Base-by-base conservation (phyloP, 2,329 filamentous ascomycete species). In the Colletotrichum simmondsii region DNA sequence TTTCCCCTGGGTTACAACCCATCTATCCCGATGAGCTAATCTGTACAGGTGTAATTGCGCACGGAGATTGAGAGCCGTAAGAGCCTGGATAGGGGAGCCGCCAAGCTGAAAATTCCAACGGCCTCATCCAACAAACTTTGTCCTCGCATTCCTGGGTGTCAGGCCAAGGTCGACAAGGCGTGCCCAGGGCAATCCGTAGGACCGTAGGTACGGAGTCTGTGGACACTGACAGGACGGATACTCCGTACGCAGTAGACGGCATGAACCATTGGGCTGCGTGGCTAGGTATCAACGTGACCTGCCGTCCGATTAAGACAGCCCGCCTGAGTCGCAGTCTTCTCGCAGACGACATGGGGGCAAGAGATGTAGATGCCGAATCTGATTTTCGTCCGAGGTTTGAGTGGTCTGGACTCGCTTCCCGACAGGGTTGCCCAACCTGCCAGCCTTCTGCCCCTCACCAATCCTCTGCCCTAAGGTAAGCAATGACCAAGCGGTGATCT, bases 91-190 rank as follows among this genome's bases (percentile, higher is more conserved):
- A 59, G 42, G 37, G 24, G 28, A 53, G 37, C 22, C 60, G 66
- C 60, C 60, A 65, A 65, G 66, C 60, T 65, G 42, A 32, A 65
- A 42, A 32, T 37, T 53, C 46, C 56, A 72, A 70, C 70, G 70
- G 66, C 67, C 46, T 12, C 46, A n/a, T 60, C 37, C 66, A 57
- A 65, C 66, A 72, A 63, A 70, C 66, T 72, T 65, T 65, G 59
- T 54, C 59, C 70, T 72, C 66, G 70, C 70, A 72, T 70, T 56
- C 54, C 65, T 54, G 59, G 59, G 22, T 64, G 49, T n/a, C 52
- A 63, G 42, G 65, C 70, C 65, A 69, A 49, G 69, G 64, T 66
- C 42, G 37, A 35, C 32, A 22, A 10, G 42, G 28, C 37, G 54
- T 7, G 12, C 57, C 42, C 37, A 63, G 24, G 37, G 32, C 28